Evolutionary conservation across 225 moss, liverwort and hornwort genomes (phyloP).

Genomic region (Sphagnum contortum): DNA sequence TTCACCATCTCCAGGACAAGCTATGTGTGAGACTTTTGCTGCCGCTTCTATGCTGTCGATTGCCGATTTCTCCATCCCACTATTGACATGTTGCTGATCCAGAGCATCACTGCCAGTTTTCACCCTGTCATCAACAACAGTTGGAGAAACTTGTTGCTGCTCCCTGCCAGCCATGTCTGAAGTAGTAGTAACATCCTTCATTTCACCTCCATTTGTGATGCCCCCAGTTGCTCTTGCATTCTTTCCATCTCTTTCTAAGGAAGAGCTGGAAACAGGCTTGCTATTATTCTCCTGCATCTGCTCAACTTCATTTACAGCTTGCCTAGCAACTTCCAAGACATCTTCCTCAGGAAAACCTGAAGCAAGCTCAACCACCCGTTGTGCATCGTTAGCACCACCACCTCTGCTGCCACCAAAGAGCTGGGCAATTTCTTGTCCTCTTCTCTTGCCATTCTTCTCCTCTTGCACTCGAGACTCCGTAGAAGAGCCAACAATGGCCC

Average conservation of each 20-base stretch:
- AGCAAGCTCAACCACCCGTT: slow-evolving; percentile 33
- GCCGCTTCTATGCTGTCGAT: slow-evolving; percentile 40
- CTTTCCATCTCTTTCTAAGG: slow-evolving; percentile 47
- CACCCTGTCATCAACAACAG: too few relatives aligned
- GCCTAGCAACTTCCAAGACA: slow-evolving; percentile 75
- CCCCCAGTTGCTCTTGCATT: slow-evolving; percentile 38
- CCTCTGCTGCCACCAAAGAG: slow-evolving; percentile 41
- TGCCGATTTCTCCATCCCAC: slow-evolving; percentile 28
- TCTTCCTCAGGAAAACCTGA: slow-evolving; percentile 77
- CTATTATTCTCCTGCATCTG: slow-evolving; percentile 64
- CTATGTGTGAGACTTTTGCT: slow-evolving; percentile 21
- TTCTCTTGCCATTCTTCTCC: slow-evolving; percentile 46
- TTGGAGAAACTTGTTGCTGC: too few relatives aligned
- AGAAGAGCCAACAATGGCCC: slow-evolving; percentile 20
- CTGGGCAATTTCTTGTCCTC: slow-evolving; percentile 39
- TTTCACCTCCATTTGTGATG: too few relatives aligned
- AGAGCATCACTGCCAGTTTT: slow-evolving; percentile 18
- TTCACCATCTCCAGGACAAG: slow-evolving; percentile 27
- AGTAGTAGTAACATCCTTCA: too few relatives aligned
- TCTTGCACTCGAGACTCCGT: slow-evolving; percentile 27
- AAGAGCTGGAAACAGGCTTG: slow-evolving; percentile 48
- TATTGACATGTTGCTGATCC: slow-evolving; percentile 36
- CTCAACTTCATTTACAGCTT: slow-evolving; percentile 77
- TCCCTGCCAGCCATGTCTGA: too few relatives aligned
- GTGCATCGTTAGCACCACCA: slow-evolving; percentile 29